These are phyloP conservation scores for Ilex paraguariensis DNA, from an alignment of 305 asterid genomes.

Conservation along the genomic window DNA sequence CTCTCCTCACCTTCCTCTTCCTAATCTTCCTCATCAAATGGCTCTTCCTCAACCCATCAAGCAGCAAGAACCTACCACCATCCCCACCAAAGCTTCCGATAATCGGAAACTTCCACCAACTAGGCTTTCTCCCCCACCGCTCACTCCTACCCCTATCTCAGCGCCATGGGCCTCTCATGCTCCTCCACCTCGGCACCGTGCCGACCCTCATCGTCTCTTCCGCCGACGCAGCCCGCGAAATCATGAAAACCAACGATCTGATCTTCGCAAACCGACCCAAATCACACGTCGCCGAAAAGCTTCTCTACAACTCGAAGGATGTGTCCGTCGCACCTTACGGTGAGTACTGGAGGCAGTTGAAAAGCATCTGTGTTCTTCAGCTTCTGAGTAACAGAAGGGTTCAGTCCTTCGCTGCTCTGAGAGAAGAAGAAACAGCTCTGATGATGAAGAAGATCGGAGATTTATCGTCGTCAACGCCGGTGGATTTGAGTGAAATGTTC, in stretches of 20 bases:
- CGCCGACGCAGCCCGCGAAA: conserved; percentile 38
- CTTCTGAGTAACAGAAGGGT: no score
- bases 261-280: conserved; percentile 40
- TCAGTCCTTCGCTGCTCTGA: no score
- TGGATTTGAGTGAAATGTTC: conserved; percentile 31
- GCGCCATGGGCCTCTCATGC: conserved; percentile 43
- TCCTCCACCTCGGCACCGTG: conserved; percentile 33
- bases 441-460: conserved; percentile 20
- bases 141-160: conserved; percentile 36
- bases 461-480: background rate
- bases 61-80: conserved; percentile 22
- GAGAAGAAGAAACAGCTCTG: conserved; percentile 25
- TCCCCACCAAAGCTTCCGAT: no score
- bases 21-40: conserved; percentile 10
- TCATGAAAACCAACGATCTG: conserved; percentile 52
- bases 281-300: conserved; percentile 15
- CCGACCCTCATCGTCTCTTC: conserved; percentile 44
- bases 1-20: conserved; percentile 8
- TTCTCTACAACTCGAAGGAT: conserved; percentile 31
- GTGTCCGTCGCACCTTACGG: conserved; percentile 38
- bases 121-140: no score
- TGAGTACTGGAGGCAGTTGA: conserved; percentile 44
- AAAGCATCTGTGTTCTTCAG: conserved; percentile 34
- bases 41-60: conserved; percentile 1
- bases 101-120: no score